Conservation (phyloP, 176 grass and related monocot species). For the Oryza meyeriana region DNA sequence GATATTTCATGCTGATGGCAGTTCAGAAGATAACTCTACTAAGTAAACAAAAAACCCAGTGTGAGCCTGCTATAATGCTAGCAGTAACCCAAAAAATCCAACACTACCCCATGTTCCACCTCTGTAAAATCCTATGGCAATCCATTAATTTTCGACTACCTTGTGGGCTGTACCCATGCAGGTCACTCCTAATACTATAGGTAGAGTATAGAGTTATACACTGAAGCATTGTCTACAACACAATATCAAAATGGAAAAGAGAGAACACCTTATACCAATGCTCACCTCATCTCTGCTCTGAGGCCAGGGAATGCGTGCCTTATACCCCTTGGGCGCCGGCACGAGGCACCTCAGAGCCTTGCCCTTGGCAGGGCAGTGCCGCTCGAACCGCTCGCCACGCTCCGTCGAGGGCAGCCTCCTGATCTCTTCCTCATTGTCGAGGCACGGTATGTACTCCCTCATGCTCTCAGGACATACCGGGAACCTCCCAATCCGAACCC, state of each 20-base stretch:
- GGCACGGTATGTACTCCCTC: constrained; percentile 90
- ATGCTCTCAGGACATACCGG: constrained; percentile 53
- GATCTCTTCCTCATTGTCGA: constrained; percentile 84
- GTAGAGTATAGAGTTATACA: not conserved
- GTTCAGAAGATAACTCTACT: not conserved
- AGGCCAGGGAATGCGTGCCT: constrained; percentile 78
- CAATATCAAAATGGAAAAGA: constrained; percentile 6
- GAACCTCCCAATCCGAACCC: constrained; percentile 50
- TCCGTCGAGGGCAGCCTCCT: constrained; percentile 58
- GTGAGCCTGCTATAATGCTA: not conserved
- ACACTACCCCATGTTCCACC: not conserved
- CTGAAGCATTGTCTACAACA: not conserved
- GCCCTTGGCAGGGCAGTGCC: constrained; percentile 75
- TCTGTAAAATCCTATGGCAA: not conserved
- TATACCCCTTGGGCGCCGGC: constrained; percentile 71
- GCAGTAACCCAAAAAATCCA: not conserved
- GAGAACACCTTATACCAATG: constrained; percentile 11
- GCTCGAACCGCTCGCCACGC: constrained; percentile 74
- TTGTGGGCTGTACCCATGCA: not conserved
- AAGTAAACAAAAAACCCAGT: not conserved
- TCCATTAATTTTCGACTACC: not conserved
- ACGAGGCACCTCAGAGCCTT: constrained; percentile 70
- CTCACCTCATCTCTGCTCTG: constrained; percentile 91
- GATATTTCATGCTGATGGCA: not conserved
- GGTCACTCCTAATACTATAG: not conserved